phyloP scores from a whole-genome alignment of 2,329 filamentous ascomycete species.

The Cladosporium sphaerospermum region DNA sequence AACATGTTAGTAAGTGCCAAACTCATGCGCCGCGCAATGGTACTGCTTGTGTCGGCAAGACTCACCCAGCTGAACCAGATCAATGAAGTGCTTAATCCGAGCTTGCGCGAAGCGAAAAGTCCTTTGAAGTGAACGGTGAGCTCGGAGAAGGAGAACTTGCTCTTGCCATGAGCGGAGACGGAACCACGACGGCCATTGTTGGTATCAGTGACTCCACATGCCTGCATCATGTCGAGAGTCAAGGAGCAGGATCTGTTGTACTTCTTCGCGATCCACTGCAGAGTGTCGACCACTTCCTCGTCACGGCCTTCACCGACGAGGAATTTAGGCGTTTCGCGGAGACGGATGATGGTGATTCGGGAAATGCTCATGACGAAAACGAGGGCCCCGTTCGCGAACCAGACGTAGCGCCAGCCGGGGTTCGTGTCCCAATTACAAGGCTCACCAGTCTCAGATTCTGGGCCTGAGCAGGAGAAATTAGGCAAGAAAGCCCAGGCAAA shows the following conservation, averaged over 20 bases:
- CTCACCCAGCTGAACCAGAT: conserved; percentile 61
- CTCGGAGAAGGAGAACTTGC: conserved; percentile 34
- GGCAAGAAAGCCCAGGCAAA: conserved; percentile 50
- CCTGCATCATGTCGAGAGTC: conserved; percentile 44
- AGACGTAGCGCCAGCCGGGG: conserved; percentile 53
- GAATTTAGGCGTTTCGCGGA: conserved; percentile 53
- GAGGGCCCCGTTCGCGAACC: conserved; percentile 47
- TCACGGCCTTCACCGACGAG: conserved; percentile 50
- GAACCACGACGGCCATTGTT: conserved; percentile 16
- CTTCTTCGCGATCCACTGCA: conserved; percentile 46
- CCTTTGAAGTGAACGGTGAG: conserved; percentile 53
- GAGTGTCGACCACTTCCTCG: conserved; percentile 43
- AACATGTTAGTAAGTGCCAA: neutral
- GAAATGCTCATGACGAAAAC: conserved; percentile 49
- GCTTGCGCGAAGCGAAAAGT: conserved; percentile 56
- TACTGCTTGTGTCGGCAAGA: conserved; percentile 19
- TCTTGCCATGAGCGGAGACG: conserved; percentile 25
- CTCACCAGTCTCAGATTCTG: conserved; percentile 29
- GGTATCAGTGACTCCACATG: conserved; percentile 34
- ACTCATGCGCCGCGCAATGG: neutral
- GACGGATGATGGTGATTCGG: conserved; percentile 48
- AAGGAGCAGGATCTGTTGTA: conserved; percentile 49
- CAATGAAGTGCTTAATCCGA: conserved; percentile 55
- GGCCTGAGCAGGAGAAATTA: conserved; percentile 41
- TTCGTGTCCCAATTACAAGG: conserved; percentile 48